A percentile compares a stretch with the other conserved stretches of the same genome.
phyloP scores from a whole-genome alignment of 1,284 basidiomycete species.

The Trichosporon asahii region DNA sequence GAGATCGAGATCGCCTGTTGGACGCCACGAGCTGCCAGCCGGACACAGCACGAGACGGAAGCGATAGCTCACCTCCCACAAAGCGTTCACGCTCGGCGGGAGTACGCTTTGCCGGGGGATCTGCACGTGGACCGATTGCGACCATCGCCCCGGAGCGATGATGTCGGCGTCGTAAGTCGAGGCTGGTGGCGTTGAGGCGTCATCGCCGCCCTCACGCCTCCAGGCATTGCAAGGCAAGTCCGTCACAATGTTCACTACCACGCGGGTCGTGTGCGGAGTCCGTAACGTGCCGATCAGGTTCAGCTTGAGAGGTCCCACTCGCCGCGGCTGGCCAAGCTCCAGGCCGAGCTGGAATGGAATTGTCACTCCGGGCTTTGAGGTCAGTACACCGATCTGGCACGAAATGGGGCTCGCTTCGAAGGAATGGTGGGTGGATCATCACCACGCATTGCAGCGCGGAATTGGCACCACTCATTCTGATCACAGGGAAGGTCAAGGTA shows the following conservation, averaged over 20 bases:
- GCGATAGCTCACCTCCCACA: background rate
- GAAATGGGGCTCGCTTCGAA: background rate
- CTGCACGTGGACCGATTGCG: slow-evolving; percentile 10
- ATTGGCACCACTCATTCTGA: background rate
- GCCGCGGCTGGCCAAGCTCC: slow-evolving; percentile 26
- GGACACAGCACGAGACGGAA: background rate
- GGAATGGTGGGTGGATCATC: background rate
- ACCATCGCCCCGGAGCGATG: background rate
- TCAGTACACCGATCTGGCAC: background rate
- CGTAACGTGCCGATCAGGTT: slow-evolving; percentile 20
- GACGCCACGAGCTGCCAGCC: background rate
- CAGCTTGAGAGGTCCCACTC: background rate
- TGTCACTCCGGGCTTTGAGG: background rate
- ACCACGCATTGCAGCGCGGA: slow-evolving; percentile 17
- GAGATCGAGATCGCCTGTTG: background rate
- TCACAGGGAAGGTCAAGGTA: background rate
- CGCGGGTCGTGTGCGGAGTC: slow-evolving; percentile 40
- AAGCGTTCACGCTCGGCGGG: background rate
- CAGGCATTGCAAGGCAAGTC: slow-evolving; percentile 22
- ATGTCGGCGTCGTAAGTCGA: background rate
- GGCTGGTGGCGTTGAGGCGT: slow-evolving; percentile 20
- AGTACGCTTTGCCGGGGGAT: background rate
- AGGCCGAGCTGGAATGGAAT: slow-evolving; percentile 13
- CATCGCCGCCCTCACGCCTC: slow-evolving; percentile 42
- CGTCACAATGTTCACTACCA: slow-evolving; percentile 38